phyloP scores from a whole-genome alignment of 139 green algal species.

The Bryopsis sp. region DNA sequence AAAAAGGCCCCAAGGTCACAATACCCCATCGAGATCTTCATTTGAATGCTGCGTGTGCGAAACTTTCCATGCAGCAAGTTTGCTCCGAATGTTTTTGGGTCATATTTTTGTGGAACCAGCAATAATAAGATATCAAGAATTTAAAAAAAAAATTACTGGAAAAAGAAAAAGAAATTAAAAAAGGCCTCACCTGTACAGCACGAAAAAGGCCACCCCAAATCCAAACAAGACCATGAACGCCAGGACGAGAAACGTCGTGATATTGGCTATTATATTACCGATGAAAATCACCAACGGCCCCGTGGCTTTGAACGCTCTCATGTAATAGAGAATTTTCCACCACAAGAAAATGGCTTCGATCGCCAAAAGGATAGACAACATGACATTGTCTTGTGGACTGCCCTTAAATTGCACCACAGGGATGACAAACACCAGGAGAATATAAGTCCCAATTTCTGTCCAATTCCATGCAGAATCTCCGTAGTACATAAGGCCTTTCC shows the following conservation, averaged over 20 bases:
- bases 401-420: too few relatives aligned
- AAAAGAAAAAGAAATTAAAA: too few relatives aligned
- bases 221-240: constrained; percentile 6
- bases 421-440: constrained; percentile 6
- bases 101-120: too few relatives aligned
- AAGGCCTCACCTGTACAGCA: constrained; percentile 5
- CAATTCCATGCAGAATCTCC: constrained; percentile 14
- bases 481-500: constrained; percentile 6
- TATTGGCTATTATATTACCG: not conserved
- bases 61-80: too few relatives aligned
- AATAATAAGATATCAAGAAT: too few relatives aligned
- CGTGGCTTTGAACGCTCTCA: constrained; percentile 1
- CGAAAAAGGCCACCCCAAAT: constrained; percentile 9
- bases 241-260: constrained; percentile 6
- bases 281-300: constrained; percentile 17
- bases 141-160: too few relatives aligned
- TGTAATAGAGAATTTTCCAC: constrained; percentile 14
- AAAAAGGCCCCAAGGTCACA: too few relatives aligned
- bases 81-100: too few relatives aligned
- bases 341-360: constrained; percentile 7
- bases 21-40: too few relatives aligned
- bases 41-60: too few relatives aligned
- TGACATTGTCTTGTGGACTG: too few relatives aligned
- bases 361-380: not conserved
- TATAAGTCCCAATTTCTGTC: constrained; percentile 13